A percentile compares a stretch with the other conserved stretches of the same genome.
These are phyloP conservation scores for Centaurea solstitialis DNA, from an alignment of 129 eudicot species.

Conservation along the genomic window DNA sequence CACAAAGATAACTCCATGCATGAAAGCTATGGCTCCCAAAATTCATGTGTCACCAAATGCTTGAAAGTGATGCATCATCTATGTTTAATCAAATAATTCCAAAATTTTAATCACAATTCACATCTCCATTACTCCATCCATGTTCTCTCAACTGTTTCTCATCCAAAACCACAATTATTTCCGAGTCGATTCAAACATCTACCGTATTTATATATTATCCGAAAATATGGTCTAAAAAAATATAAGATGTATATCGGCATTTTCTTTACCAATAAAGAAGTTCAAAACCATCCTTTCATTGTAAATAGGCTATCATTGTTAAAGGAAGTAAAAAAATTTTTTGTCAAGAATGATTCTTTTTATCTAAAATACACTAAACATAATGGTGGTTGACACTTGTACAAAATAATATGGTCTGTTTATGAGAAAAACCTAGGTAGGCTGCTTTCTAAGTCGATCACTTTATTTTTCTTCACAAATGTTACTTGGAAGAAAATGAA, in stretches of 20 bases:
- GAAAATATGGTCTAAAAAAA: neutral
- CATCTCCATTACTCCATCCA: conserved; percentile 15
- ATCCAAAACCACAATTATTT: conserved; percentile 9
- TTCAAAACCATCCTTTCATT: too few species aligned
- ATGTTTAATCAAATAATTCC: conserved; percentile 5
- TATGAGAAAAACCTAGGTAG: neutral
- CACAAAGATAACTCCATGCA: conserved; percentile 8
- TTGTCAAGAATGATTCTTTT: too few species aligned
- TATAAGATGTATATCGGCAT: neutral
- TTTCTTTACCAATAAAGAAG: neutral
- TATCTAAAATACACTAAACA: neutral
- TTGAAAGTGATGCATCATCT: conserved; percentile 23
- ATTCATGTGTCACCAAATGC: neutral
- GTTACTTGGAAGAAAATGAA: neutral
- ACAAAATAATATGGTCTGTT: neutral
- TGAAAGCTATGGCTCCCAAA: conserved; percentile 28
- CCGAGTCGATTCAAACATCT: neutral
- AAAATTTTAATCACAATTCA: conserved; percentile 16
- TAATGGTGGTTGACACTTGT: neutral
- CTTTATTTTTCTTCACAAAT: neutral
- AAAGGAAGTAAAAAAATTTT: too few species aligned
- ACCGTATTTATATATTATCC: neutral
- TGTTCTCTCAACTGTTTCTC: conserved; percentile 1
- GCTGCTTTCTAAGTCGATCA: neutral
- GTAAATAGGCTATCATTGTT: neutral